These are phyloP conservation scores for Alternaria tenuissima DNA, from an alignment of 2,329 filamentous ascomycete species.

Conservation along the genomic window DNA sequence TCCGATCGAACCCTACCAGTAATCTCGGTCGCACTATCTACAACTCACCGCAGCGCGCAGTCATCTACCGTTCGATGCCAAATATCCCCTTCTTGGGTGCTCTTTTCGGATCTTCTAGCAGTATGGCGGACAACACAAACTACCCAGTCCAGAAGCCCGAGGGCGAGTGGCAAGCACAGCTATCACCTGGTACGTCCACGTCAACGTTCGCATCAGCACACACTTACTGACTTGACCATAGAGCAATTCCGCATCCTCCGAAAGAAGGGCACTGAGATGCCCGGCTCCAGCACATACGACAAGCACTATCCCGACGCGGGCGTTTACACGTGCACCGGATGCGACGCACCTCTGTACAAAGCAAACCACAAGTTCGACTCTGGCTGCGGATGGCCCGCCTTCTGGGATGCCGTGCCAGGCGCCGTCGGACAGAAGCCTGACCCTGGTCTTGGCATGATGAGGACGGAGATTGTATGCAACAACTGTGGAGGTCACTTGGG, in stretches of 20 bases:
- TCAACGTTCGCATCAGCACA: not conserved
- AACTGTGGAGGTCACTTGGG: slow-evolving; percentile 94
- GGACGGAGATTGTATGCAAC: slow-evolving; percentile 92
- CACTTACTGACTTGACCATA: slow-evolving; percentile 50
- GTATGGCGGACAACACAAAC: slow-evolving; percentile 64
- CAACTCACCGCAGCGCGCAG: slow-evolving; percentile 37
- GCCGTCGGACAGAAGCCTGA: slow-evolving; percentile 87
- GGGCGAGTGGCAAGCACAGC: slow-evolving; percentile 87
- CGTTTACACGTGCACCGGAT: slow-evolving; percentile 87
- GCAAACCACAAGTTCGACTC: slow-evolving; percentile 95
- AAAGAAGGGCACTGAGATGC: slow-evolving; percentile 87
- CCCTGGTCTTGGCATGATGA: slow-evolving; percentile 76
- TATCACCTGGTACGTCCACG: slow-evolving; percentile 69
- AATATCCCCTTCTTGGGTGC: slow-evolving; percentile 79
- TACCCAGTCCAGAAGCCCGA: slow-evolving; percentile 83
- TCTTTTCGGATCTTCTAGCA: slow-evolving; percentile 71
- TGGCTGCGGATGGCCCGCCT: slow-evolving; percentile 97
- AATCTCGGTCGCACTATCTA: slow-evolving; percentile 45
- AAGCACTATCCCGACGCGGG: slow-evolving; percentile 81
- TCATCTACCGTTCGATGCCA: slow-evolving; percentile 67
- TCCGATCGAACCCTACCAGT: slow-evolving; percentile 47
- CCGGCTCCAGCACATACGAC: slow-evolving; percentile 83
- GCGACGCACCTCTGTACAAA: slow-evolving; percentile 87
- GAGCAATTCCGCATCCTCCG: slow-evolving; percentile 96
- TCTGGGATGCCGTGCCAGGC: slow-evolving; percentile 93